Evolutionary conservation across 176 grass and related monocot genomes (phyloP).

Genomic region (Cenchrus purpureus): DNA sequence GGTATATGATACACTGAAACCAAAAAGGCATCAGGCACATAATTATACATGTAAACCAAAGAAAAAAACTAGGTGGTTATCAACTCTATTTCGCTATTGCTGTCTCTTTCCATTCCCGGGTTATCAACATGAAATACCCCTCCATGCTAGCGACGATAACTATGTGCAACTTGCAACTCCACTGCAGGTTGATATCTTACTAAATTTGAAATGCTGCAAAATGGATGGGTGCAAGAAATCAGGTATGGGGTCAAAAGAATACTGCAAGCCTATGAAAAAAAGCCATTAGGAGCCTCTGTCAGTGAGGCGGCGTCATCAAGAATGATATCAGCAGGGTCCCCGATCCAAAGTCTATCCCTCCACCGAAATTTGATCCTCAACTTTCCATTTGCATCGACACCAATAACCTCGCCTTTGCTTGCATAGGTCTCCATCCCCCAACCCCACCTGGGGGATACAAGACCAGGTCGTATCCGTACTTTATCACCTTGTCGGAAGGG

Average conservation of each 20-base stretch:
- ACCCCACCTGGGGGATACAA: constrained; percentile 86
- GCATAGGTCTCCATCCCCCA: constrained; percentile 92
- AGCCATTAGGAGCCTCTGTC: constrained; percentile 58
- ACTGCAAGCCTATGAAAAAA: constrained; percentile 57
- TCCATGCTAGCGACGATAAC: constrained; percentile 43
- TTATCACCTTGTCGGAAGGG: constrained; percentile 77
- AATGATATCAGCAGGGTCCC: constrained; percentile 94
- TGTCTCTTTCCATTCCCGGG: constrained; percentile 55
- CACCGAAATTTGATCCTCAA: constrained; percentile 95
- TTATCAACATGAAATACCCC: constrained; percentile 56
- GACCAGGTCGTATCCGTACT: constrained; percentile 74
- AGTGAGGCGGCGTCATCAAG: constrained; percentile 65
- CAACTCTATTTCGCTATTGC: constrained; percentile 59
- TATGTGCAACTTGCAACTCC: constrained; percentile 71
- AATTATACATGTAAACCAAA: constrained; percentile 81
- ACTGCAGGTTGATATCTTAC: constrained; percentile 35
- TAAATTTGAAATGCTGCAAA: constrained; percentile 50
- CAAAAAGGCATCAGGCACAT: constrained; percentile 59
- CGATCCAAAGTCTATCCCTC: constrained; percentile 91
- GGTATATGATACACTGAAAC: constrained; percentile 70
- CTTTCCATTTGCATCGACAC: constrained; percentile 96
- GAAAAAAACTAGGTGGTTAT: constrained; percentile 49
- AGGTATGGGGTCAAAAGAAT: constrained; percentile 76
- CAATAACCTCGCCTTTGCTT: constrained; percentile 85
- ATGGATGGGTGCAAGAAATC: constrained; percentile 56